Evolutionary conservation across 2,329 filamentous ascomycete genomes (phyloP).

Genomic region (Hortaea sp.): DNA sequence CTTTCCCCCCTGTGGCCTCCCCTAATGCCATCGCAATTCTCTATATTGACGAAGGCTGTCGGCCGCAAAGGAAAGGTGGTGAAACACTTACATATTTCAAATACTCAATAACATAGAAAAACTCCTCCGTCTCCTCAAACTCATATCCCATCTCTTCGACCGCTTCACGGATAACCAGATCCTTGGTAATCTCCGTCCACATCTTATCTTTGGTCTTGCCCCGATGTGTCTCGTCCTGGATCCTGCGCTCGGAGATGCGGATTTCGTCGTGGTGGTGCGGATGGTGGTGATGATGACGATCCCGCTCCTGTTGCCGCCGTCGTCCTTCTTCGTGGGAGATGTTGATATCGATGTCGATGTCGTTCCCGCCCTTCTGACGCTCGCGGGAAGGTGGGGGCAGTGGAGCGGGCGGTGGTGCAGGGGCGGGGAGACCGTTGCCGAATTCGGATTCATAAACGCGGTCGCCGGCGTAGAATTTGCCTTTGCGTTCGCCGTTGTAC

Average conservation of each 20-base stretch:
- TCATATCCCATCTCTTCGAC: constrained; percentile 77
- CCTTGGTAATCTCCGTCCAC: constrained; percentile 97
- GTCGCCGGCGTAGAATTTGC: constrained; percentile 62
- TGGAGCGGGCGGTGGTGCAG: constrained; percentile 9
- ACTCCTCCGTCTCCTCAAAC: constrained; percentile 80
- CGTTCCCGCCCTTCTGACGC: constrained; percentile 20
- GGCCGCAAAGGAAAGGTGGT: neutral
- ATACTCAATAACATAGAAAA: constrained; percentile 90
- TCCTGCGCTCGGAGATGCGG: constrained; percentile 24
- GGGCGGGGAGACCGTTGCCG: constrained; percentile 21
- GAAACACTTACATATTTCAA: constrained; percentile 68
- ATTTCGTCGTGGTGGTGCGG: constrained; percentile 31
- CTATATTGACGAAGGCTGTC: neutral
- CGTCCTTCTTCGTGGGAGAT: neutral
- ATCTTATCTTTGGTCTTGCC: constrained; percentile 40
- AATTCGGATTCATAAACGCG: constrained; percentile 41
- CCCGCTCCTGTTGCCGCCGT: constrained; percentile 9
- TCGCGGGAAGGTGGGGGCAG: constrained; percentile 7
- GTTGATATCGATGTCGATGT: constrained; percentile 34
- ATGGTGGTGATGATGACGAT: neutral
- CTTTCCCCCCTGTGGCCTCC: too few relatives aligned
- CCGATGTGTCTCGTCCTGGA: constrained; percentile 12
- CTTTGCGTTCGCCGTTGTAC: constrained; percentile 66
- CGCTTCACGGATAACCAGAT: constrained; percentile 76
- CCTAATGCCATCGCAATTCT: too few relatives aligned